Conservation (phyloP, 176 grass and related monocot genomes). For the Ensete ventricosum region DNA sequence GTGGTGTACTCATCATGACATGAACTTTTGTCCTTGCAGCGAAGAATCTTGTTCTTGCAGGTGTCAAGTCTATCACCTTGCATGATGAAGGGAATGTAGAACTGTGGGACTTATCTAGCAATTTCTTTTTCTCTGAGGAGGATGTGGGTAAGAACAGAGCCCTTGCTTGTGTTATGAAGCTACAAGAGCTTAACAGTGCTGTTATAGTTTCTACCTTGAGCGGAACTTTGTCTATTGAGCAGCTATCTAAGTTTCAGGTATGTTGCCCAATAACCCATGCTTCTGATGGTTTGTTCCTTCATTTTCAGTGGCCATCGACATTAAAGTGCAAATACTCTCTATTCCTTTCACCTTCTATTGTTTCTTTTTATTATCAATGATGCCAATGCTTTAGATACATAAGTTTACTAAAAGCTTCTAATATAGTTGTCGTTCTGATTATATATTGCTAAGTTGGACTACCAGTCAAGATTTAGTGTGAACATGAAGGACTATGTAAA, state of each 20-base stretch:
- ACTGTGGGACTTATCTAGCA: slow-evolving; percentile 78
- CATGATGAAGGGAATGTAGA: slow-evolving; percentile 71
- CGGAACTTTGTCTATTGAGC: slow-evolving; percentile 49
- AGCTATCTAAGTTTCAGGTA: slow-evolving; percentile 75
- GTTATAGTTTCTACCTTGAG: slow-evolving; percentile 49
- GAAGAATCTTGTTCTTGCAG: slow-evolving; percentile 76
- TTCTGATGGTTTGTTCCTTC: not conserved
- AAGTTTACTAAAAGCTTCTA: too few relatives aligned
- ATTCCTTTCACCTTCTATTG: too few relatives aligned
- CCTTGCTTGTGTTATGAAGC: slow-evolving; percentile 45
- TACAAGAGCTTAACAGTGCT: slow-evolving; percentile 85
- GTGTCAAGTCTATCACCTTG: slow-evolving; percentile 76
- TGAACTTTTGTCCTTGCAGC: slow-evolving; percentile 31
- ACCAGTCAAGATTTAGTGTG: too few relatives aligned
- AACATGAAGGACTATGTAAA: too few relatives aligned
- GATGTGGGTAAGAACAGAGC: slow-evolving; percentile 69
- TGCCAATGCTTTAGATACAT: too few relatives aligned
- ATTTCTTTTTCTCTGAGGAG: slow-evolving; percentile 70
- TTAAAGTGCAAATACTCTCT: not conserved
- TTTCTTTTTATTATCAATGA: too few relatives aligned
- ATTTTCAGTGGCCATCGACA: not conserved
- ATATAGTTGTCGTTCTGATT: too few relatives aligned
- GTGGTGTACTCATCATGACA: not conserved
- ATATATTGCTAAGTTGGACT: too few relatives aligned
- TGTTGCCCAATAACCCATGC: not conserved